Percentiles rank a stretch among this genome's conserved stretches.
Conservation (phyloP, 495 filamentous ascomycete genomes). For the Durotheca rogersii region DNA sequence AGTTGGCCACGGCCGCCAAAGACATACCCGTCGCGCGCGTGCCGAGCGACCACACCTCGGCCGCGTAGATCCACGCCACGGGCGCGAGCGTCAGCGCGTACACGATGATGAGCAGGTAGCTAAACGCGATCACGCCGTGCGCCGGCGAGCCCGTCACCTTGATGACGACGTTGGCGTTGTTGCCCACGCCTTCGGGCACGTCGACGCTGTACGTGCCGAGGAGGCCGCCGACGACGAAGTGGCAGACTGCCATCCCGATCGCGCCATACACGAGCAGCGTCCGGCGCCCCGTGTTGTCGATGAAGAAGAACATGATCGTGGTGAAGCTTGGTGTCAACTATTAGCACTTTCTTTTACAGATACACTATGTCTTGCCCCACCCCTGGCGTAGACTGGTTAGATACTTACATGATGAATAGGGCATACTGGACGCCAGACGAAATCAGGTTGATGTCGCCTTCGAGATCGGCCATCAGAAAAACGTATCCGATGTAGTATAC, state of each 20-base stretch:
- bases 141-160: slow-evolving; percentile 59
- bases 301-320: slow-evolving; percentile 65
- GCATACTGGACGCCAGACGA: slow-evolving; percentile 74
- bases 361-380: no score
- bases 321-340: slow-evolving; percentile 59
- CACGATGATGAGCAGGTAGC: slow-evolving; percentile 68
- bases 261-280: slow-evolving; percentile 68
- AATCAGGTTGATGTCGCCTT: slow-evolving; percentile 65
- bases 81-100: slow-evolving; percentile 72
- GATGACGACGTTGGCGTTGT: slow-evolving; percentile 68
- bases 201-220: slow-evolving; percentile 46
- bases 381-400: no score
- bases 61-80: slow-evolving; percentile 72
- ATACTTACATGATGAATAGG: slow-evolving; percentile 64
- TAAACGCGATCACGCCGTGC: slow-evolving; percentile 70
- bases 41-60: slow-evolving; percentile 74
- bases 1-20: slow-evolving; percentile 67
- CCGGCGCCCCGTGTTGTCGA: slow-evolving; percentile 74
- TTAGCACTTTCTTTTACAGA: neutral
- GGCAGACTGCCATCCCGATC: slow-evolving; percentile 67
- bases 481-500: slow-evolving; percentile 75
- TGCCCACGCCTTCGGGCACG: slow-evolving; percentile 57
- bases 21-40: slow-evolving; percentile 72
- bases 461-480: slow-evolving; percentile 65
- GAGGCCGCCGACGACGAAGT: slow-evolving; percentile 65